phyloP scores from a whole-genome alignment of 2,329 filamentous ascomycete genomes.

The Pyrenophora graminea region DNA sequence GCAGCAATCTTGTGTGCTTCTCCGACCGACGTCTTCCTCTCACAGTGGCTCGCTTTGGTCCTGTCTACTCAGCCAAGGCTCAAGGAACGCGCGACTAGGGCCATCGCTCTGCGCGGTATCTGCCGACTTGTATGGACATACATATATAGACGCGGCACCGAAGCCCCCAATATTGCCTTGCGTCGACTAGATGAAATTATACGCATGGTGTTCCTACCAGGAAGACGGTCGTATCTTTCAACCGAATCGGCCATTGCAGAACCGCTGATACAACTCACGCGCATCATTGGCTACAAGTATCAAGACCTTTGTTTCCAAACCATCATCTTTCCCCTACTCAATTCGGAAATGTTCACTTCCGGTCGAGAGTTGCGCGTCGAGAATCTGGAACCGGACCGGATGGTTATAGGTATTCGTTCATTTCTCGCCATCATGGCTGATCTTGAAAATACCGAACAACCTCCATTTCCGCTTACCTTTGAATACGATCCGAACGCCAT shows the following conservation, averaged over 20 bases:
- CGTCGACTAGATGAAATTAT: slow-evolving; percentile 90
- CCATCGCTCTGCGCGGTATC: slow-evolving; percentile 83
- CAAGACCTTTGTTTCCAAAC: slow-evolving; percentile 91
- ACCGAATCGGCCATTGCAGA: slow-evolving; percentile 85
- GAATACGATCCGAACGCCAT: slow-evolving; percentile 52
- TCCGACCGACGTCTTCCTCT: slow-evolving; percentile 77
- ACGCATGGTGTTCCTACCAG: slow-evolving; percentile 77
- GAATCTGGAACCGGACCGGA: slow-evolving; percentile 91
- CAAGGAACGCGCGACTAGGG: slow-evolving; percentile 79
- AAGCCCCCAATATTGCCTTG: slow-evolving; percentile 67
- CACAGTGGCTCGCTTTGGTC: slow-evolving; percentile 84
- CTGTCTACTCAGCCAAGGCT: slow-evolving; percentile 77
- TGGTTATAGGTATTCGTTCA: slow-evolving; percentile 94
- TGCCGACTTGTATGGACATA: slow-evolving; percentile 94
- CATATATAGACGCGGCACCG: slow-evolving; percentile 75
- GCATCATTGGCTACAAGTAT: slow-evolving; percentile 91
- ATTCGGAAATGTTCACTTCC: slow-evolving; percentile 82
- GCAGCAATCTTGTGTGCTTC: slow-evolving; percentile 88
- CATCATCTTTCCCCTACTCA: slow-evolving; percentile 94
- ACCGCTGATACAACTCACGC: slow-evolving; percentile 88
- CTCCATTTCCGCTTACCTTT: slow-evolving; percentile 78
- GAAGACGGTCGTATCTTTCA: slow-evolving; percentile 78
- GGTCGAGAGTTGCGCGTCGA: slow-evolving; percentile 83
- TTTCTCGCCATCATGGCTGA: slow-evolving; percentile 94
- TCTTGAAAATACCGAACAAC: slow-evolving; percentile 81